These are phyloP conservation scores for Scutellaria galericulata DNA, from an alignment of 257 asterid genomes.

Conservation along the genomic window DNA sequence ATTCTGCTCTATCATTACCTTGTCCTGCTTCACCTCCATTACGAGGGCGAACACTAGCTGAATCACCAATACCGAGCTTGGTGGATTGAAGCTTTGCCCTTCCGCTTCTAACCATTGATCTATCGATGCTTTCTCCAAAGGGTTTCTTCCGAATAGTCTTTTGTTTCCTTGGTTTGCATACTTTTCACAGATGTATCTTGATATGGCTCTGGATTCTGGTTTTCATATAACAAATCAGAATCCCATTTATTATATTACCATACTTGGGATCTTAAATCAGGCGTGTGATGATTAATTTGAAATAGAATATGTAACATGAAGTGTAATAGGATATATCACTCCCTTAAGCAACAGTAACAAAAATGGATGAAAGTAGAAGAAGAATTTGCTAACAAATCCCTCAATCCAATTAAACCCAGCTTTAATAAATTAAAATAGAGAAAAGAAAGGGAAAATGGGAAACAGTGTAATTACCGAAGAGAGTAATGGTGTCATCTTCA, in stretches of 20 bases:
- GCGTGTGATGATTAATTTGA: too few species aligned
- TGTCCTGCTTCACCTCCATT: constrained; percentile 79
- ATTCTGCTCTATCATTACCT: constrained; percentile 63
- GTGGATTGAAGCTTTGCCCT: constrained; percentile 73
- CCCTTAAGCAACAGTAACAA: too few species aligned
- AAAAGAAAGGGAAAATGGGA: neutral
- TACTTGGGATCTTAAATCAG: too few species aligned
- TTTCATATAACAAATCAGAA: constrained; percentile 5
- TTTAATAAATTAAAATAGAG: too few species aligned
- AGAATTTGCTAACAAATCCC: too few species aligned
- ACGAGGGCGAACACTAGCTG: constrained; percentile 75
- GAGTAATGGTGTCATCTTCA: constrained; percentile 70
- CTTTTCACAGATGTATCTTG: constrained; percentile 71
- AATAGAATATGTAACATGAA: too few species aligned
- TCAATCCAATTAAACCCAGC: too few species aligned
- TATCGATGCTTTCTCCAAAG: constrained; percentile 74
- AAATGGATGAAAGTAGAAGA: too few species aligned
- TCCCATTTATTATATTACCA: neutral
- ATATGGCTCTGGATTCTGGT: constrained; percentile 74
- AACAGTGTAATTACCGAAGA: constrained; percentile 55
- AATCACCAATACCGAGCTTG: constrained; percentile 64
- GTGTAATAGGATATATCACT: too few species aligned
- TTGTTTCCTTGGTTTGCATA: constrained; percentile 66
- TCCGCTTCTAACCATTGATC: constrained; percentile 88
- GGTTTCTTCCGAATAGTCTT: constrained; percentile 58